phyloP scores from a whole-genome alignment of 768 basidiomycete species.

The Mycena galopus region DNA sequence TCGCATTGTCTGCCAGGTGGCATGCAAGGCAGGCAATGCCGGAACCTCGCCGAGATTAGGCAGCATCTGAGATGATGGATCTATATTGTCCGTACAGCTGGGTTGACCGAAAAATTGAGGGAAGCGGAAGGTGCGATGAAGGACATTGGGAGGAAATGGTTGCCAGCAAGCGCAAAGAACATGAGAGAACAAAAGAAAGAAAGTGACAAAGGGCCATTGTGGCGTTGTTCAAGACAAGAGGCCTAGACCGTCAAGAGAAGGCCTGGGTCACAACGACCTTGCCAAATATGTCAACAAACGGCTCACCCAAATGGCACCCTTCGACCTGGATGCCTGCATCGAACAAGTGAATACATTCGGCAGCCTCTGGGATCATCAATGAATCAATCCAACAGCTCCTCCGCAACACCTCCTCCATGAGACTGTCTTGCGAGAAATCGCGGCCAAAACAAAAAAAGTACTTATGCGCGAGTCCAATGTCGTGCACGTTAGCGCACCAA shows the following conservation, averaged over 20 bases:
- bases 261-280: neutral
- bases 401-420: conserved; percentile 93
- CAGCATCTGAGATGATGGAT: neutral
- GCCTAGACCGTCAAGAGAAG: neutral
- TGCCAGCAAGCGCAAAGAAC: neutral
- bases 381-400: conserved; percentile 66
- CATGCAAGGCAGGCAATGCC: neutral
- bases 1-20: conserved; percentile 6
- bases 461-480: conserved; percentile 99
- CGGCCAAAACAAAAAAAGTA: conserved; percentile 88
- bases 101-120: neutral
- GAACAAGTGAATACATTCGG: conserved; percentile 45
- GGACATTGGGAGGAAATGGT: neutral
- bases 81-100: neutral
- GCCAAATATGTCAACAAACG: neutral
- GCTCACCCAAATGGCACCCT: conserved; percentile 65
- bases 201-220: neutral
- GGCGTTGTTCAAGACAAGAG: conserved; percentile 1
- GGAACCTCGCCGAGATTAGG: neutral
- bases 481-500: conserved; percentile 95
- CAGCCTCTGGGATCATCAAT: neutral
- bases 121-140: neutral
- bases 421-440: conserved; percentile 95
- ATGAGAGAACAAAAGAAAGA: neutral
- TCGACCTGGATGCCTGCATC: conserved; percentile 97